Conservation (phyloP, 257 asterid species). For the Parsonsia alboflavescens region DNA sequence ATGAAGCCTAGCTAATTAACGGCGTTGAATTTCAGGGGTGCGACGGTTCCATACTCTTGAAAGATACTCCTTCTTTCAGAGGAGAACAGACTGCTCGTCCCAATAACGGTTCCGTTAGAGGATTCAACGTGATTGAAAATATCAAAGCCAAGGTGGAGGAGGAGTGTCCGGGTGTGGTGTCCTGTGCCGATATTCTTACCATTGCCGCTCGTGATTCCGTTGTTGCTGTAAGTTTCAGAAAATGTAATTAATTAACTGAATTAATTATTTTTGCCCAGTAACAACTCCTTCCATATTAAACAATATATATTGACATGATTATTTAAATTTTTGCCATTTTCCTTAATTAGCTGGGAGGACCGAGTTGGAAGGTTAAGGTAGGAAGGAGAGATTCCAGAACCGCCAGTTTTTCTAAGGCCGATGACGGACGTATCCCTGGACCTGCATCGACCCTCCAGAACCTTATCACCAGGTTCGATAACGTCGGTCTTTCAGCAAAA, state of each 20-base stretch:
- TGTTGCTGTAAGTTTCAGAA: constrained; percentile 22
- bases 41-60: constrained; percentile 49
- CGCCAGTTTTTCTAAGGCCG: constrained; percentile 41
- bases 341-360: constrained; percentile 57
- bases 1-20: too few species aligned
- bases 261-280: neutral
- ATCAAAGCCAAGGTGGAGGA: constrained; percentile 44
- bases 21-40: constrained; percentile 38
- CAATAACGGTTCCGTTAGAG: constrained; percentile 41
- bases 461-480: constrained; percentile 35
- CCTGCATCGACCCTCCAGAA: constrained; percentile 32
- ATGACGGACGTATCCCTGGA: constrained; percentile 41
- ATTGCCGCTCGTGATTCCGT: constrained; percentile 56
- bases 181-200: constrained; percentile 60
- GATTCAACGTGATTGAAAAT: constrained; percentile 34
- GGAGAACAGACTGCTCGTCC: constrained; percentile 51
- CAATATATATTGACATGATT: neutral
- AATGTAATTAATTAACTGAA: too few species aligned
- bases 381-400: constrained; percentile 48
- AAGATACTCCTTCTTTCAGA: constrained; percentile 34
- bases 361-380: constrained; percentile 43
- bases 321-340: neutral
- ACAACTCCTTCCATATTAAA: neutral
- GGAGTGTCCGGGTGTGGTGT: constrained; percentile 41
- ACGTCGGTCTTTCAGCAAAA: constrained; percentile 31